Evolutionary conservation across 495 filamentous ascomycete species (phyloP).

Genomic region (Podospora australis): DNA sequence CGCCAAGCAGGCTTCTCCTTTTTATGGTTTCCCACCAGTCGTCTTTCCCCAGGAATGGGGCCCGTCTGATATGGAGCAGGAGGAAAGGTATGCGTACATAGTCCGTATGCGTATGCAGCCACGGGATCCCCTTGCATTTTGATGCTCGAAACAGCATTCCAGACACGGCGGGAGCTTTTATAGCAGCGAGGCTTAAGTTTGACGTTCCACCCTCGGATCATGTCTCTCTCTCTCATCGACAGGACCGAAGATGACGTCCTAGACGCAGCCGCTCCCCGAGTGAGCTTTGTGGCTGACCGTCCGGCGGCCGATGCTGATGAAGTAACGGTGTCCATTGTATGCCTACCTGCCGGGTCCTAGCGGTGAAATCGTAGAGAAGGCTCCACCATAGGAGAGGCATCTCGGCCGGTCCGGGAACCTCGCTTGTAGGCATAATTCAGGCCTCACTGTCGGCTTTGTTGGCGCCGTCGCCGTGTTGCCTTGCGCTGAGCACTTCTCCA

Average conservation of each 20-base stretch:
- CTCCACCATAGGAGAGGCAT: constrained; percentile 2
- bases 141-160: not conserved
- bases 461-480: too few relatives aligned
- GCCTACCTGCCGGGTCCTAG: too few relatives aligned
- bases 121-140: not conserved
- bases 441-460: too few relatives aligned
- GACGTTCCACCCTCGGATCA: too few relatives aligned
- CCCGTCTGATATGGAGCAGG: not conserved
- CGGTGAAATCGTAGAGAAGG: too few relatives aligned
- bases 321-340: not conserved
- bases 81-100: too few relatives aligned
- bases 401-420: constrained; percentile 3
- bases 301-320: not conserved
- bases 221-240: too few relatives aligned
- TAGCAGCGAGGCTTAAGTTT: too few relatives aligned
- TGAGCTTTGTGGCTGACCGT: not conserved
- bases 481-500: too few relatives aligned
- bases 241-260: too few relatives aligned
- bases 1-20: not conserved
- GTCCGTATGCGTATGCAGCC: not conserved
- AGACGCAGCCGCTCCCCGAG: not conserved
- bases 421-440: too few relatives aligned
- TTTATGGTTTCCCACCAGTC: not conserved
- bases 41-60: not conserved
- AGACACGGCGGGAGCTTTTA: too few relatives aligned